Base-by-base conservation (phyloP, 805 yeast genomes). In the Ascoidea asiatica region DNA sequence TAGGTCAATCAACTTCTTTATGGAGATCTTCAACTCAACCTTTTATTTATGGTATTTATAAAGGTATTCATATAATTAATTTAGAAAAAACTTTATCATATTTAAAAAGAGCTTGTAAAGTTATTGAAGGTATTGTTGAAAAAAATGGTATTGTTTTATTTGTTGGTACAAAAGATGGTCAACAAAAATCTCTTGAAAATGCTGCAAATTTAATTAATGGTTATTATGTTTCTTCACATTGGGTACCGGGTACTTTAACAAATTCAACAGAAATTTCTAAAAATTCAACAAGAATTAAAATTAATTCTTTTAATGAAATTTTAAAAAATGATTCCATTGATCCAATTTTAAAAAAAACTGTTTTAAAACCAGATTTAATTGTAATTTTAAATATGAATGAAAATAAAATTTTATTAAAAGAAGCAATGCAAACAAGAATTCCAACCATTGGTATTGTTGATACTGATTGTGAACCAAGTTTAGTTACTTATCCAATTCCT, bases 211-310 rank as follows among this genome's bases (percentile, higher is more conserved):
- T 94, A 52, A 67, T 79, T 45, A 71, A 76, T 46, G 96, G 95
- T 15, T 87, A 77, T 63, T 88, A 81, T 57, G 89, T 92, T 19
- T 70, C 82, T 19, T 72, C 77, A 41, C 77, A 88, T 57, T 92
- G 98, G 98, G 75, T 85, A 48, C 96, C 97, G 2, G 98, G 98
- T 52, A 83, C 94, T 20, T 70, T 92, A 52, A 87, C 97, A 40
- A 92, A 92, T 64, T 77, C 86, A 45, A 68, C 79, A 23, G 83
- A 77, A 57, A 78, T 82, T 19, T 65, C 75, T 7, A 64, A 66
- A 37, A 62, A 64, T 38, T 76, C 79, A 73, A 78, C 76, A 39
- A 75, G 83, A 55, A 75, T 73, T 47, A 94, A 86, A 65, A 77
- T 89, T 42, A 87, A 87, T 60, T 15, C 35, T 2, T 29, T 29